Evolutionary conservation across 345 rosid species (phyloP).

Genomic region (Linum lewisii): DNA sequence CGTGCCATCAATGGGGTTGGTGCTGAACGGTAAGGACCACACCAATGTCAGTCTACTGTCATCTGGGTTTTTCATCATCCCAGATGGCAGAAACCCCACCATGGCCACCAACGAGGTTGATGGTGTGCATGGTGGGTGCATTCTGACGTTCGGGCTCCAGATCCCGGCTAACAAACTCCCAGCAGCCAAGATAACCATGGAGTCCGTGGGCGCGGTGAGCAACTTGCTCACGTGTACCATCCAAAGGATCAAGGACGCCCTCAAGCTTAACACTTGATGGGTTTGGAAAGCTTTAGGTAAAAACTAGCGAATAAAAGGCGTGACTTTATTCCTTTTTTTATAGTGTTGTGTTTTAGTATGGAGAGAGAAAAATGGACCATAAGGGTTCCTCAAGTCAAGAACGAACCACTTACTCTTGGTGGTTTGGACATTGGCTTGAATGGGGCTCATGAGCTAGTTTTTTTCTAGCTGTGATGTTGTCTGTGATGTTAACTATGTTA

Average conservation of each 20-base stretch:
- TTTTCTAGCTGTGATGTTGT: too few species aligned
- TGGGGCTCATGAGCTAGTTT: too few species aligned
- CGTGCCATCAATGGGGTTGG: conserved; percentile 25
- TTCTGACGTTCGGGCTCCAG: conserved; percentile 51
- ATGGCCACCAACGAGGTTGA: conserved; percentile 7
- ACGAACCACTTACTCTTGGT: conserved; percentile 28
- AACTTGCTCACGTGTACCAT: conserved; percentile 48
- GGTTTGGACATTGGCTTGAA: conserved; percentile 47
- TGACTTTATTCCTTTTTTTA: too few species aligned
- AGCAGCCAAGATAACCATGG: conserved; percentile 34
- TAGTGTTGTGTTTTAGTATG: conserved; percentile 5
- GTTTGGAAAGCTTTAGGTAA: not conserved
- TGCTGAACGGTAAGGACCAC: conserved; percentile 42
- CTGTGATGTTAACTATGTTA: too few species aligned
- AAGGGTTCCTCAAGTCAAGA: conserved; percentile 30
- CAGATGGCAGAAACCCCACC: conserved; percentile 19
- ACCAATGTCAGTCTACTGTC: conserved; percentile 37
- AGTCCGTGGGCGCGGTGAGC: conserved; percentile 52
- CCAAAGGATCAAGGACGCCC: conserved; percentile 45
- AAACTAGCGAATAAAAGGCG: too few species aligned
- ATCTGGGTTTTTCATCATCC: conserved; percentile 49
- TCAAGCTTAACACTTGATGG: conserved; percentile 11
- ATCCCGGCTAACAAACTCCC: conserved; percentile 39
- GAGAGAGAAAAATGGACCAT: not conserved
- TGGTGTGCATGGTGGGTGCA: conserved; percentile 20